phyloP scores from a whole-genome alignment of 2,329 filamentous ascomycete species.

The Aspergillus brasiliensis region DNA sequence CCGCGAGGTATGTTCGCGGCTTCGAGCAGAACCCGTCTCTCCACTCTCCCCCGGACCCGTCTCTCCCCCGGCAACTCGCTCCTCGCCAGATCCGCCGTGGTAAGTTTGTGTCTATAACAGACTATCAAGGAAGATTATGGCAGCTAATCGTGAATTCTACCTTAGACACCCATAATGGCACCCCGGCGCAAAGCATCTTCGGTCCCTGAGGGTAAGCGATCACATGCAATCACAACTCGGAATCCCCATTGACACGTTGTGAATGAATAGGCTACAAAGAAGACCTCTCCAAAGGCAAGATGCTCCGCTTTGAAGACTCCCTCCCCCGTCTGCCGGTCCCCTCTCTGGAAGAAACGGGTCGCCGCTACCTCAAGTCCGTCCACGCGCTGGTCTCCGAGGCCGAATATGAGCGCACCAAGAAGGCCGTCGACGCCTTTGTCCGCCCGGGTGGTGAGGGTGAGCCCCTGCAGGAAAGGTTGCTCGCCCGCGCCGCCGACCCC shows the following conservation, averaged over 20 bases:
- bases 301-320: constrained; percentile 68
- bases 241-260: background rate
- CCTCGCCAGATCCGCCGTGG: constrained; percentile 37
- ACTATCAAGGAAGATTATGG: background rate
- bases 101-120: constrained; percentile 22
- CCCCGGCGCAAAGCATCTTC: constrained; percentile 47
- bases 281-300: constrained; percentile 63
- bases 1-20: constrained; percentile 47
- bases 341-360: constrained; percentile 64
- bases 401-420: constrained; percentile 66
- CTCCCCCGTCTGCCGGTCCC: constrained; percentile 65
- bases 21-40: constrained; percentile 46
- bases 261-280: constrained; percentile 61
- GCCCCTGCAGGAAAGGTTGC: constrained; percentile 82
- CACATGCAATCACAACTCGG: constrained; percentile 19
- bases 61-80: constrained; percentile 35
- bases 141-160: background rate
- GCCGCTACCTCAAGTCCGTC: constrained; percentile 67
- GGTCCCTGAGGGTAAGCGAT: constrained; percentile 48
- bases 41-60: constrained; percentile 42
- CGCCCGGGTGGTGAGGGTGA: constrained; percentile 81
- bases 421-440: constrained; percentile 85
- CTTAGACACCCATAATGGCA: constrained; percentile 43
- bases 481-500: constrained; percentile 76
- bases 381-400: constrained; percentile 62